Evolutionary conservation across 257 asterid genomes (phyloP).

Genomic region (Galeopsis tetrahit): DNA sequence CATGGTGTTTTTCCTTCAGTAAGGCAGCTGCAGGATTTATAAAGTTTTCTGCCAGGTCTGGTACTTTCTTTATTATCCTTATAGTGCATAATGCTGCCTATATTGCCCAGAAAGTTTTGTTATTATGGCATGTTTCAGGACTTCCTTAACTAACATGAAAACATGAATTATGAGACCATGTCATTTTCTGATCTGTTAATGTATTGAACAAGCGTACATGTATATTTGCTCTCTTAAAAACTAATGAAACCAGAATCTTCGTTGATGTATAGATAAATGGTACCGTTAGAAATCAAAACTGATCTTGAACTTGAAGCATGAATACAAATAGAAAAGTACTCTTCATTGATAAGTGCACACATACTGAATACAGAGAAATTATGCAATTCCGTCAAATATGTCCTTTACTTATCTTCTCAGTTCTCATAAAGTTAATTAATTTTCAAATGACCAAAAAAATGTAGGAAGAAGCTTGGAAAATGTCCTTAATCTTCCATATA

Average conservation of each 20-base stretch:
- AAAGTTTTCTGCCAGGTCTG: constrained; percentile 94
- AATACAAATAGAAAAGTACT: not conserved
- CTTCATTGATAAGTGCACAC: constrained; percentile 11
- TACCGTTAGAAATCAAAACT: constrained; percentile 17
- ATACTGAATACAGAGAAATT: constrained; percentile 7
- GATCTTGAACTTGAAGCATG: constrained; percentile 27
- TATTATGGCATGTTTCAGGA: constrained; percentile 29
- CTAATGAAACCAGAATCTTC: constrained; percentile 9
- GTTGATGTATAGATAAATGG: constrained; percentile 1
- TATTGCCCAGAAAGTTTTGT: constrained; percentile 29
- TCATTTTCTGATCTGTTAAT: constrained; percentile 7
- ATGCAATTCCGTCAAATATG: constrained; percentile 23
- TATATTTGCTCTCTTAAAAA: constrained; percentile 5
- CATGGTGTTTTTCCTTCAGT: constrained; percentile 97
- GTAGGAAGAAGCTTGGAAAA: constrained; percentile 12
- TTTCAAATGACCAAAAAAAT: not conserved
- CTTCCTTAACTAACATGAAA: constrained; percentile 18
- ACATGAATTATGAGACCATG: constrained; percentile 16
- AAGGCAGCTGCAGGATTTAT: constrained; percentile 77
- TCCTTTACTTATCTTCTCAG: constrained; percentile 14
- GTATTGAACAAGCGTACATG: not conserved
- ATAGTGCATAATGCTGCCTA: constrained; percentile 97
- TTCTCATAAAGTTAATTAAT: constrained; percentile 14
- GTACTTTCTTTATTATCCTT: constrained; percentile 96
- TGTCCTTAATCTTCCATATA: constrained; percentile 15